Percentiles rank a stretch among this genome's conserved stretches.
phyloP scores from a whole-genome alignment of 2,329 filamentous ascomycete genomes.

The Colletotrichum magnum region DNA sequence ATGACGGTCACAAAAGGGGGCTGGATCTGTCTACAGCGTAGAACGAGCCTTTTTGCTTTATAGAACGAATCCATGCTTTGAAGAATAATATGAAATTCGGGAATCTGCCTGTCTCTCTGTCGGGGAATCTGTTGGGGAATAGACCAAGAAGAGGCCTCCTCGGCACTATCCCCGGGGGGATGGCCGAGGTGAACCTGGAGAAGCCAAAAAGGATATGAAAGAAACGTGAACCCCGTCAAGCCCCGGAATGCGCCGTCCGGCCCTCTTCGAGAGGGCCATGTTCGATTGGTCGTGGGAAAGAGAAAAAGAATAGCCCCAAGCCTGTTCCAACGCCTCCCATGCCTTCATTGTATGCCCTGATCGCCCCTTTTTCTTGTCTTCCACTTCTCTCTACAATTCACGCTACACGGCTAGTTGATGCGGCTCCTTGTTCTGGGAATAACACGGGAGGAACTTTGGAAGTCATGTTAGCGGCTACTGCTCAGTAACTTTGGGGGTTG shows the following conservation, averaged over 20 bases:
- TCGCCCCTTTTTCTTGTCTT: conserved; percentile 27
- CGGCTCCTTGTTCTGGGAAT: conserved; percentile 70
- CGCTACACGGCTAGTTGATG: conserved; percentile 68
- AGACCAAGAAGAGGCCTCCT: not conserved
- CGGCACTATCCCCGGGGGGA: not conserved
- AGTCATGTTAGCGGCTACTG: conserved; percentile 18
- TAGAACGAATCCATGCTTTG: conserved; percentile 10
- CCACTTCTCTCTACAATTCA: not conserved
- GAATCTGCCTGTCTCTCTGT: conserved; percentile 18
- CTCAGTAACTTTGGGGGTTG: not conserved
- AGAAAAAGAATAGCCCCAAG: conserved; percentile 2
- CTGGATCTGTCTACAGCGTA: conserved; percentile 22
- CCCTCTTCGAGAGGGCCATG: conserved; percentile 18
- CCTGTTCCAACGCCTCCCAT: conserved; percentile 50
- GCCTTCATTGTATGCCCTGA: conserved; percentile 41
- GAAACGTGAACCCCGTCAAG: conserved; percentile 11
- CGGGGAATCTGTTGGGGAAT: not conserved
- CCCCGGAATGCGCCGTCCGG: conserved; percentile 27
- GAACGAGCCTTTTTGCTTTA: not conserved
- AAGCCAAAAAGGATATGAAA: conserved; percentile 12
- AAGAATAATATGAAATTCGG: not conserved
- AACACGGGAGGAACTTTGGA: conserved; percentile 71
- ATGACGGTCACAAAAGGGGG: conserved; percentile 5
- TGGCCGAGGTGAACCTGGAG: conserved; percentile 22
- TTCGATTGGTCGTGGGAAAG: conserved; percentile 2